These are phyloP conservation scores for Saussurea involucrata DNA, from an alignment of 129 eudicot genomes.

Conservation along the genomic window DNA sequence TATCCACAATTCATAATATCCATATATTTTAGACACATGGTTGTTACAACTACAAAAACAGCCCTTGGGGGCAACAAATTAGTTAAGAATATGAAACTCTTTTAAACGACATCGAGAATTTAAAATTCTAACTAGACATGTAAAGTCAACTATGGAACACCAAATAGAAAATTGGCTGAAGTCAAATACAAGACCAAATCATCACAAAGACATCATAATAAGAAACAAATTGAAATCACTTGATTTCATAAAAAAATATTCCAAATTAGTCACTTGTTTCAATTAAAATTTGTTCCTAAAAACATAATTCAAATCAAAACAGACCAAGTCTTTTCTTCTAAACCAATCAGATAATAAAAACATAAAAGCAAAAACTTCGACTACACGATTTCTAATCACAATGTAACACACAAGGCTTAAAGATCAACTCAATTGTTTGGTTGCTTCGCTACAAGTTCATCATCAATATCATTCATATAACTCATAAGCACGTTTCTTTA, in stretches of 20 bases:
- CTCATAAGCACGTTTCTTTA: neutral
- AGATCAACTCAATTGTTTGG: neutral
- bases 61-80: neutral
- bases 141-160: neutral
- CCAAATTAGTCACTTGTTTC: neutral
- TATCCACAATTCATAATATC: neutral
- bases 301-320: neutral
- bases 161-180: neutral
- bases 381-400: neutral
- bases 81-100: neutral
- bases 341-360: neutral
- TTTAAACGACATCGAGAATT: neutral
- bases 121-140: neutral
- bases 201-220: neutral
- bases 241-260: neutral
- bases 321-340: neutral
- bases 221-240: neutral
- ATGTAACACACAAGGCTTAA: neutral
- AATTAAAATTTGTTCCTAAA: neutral
- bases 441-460: neutral
- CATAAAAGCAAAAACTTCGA: neutral
- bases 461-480: neutral
- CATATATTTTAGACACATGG: neutral
- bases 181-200: neutral
- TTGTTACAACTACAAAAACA: neutral